Evolutionary conservation across 352 stramenopile species (phyloP), one percentile per base, ranked within the genome.

Genomic region (Phytophthora gonapodyides): DNA sequence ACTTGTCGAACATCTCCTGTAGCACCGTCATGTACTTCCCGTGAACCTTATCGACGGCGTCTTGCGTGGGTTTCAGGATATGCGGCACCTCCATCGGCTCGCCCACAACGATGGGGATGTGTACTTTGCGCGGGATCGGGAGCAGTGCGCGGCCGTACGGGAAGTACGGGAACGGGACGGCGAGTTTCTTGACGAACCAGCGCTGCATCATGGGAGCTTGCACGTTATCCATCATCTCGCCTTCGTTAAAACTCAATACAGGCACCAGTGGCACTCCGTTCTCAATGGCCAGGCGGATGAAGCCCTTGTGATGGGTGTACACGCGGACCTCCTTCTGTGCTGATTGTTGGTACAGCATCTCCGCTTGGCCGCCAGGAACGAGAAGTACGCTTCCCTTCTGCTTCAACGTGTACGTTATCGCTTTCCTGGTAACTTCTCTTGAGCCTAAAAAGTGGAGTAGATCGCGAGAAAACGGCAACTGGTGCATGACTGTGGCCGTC

Each of bases 221-320:
- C n/a, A 93, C 56, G 57, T 89, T 93, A 61, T 90, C 78, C 64
- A 93, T 70, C 47, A 80, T 76, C 56, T 93, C 80, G 17, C 75
- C 78, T 55, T 91, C 84, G 30, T 88, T 77, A 58, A 88, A 93
- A 55, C 80, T 90, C n/a, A 93, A 65, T 37, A 93, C 67, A 0
- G 84, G 84, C 34, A 93, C 81, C 1, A 93, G 55, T 21, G 84
- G 67, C 19, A 71, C 72, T 36, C 84, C 84, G 37, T 91, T 64
- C 49, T 91, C 75, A 41, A 93, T 77, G 7, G 84, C 84, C 7
- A 91, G 48, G 13, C 84, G 84, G n/a, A 93, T 70, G 40, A 93
- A 93, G 16, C 84, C 84, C 37, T 82, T 82, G 71, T 93, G 84
- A 30, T 74, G 62, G 2, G 81, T 93, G 48, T 83, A 83, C 13